These are phyloP conservation scores for Chlamydomonas eustigma DNA, from an alignment of 139 green algal genomes.

Conservation along the genomic window DNA sequence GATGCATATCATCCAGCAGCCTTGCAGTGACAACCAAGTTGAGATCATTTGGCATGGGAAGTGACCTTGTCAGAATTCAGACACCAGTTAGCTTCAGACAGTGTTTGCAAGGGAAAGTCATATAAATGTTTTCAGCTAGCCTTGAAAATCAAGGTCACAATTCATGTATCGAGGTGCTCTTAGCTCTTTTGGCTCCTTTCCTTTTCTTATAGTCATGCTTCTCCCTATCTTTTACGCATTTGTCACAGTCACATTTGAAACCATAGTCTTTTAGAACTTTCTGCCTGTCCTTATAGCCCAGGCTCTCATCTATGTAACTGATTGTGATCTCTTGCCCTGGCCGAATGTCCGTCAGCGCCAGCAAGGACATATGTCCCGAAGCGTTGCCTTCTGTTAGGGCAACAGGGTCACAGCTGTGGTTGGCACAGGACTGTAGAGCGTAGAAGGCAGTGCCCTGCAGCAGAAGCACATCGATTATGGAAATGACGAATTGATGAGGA, in stretches of 20 bases:
- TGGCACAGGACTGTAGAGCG: constrained; percentile 79
- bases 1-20: no score
- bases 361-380: constrained; percentile 44
- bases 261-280: constrained; percentile 73
- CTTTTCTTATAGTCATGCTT: not conserved
- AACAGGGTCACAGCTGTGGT: constrained; percentile 88
- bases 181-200: not conserved
- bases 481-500: no score
- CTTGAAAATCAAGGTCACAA: no score
- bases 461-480: no score
- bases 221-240: constrained; percentile 20
- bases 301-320: constrained; percentile 67
- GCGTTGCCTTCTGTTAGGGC: constrained; percentile 49
- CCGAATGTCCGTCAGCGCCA: constrained; percentile 44
- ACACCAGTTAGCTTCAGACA: no score
- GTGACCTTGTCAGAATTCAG: no score
- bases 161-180: no score
- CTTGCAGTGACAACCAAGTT: no score
- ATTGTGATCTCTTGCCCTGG: constrained; percentile 71
- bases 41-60: no score
- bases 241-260: constrained; percentile 68
- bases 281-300: constrained; percentile 29
- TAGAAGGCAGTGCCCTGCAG: constrained; percentile 80
- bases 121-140: no score
- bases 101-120: no score